phyloP scores from a whole-genome alignment of 805 yeast genomes.

The Yarrowia phangngaensis region DNA sequence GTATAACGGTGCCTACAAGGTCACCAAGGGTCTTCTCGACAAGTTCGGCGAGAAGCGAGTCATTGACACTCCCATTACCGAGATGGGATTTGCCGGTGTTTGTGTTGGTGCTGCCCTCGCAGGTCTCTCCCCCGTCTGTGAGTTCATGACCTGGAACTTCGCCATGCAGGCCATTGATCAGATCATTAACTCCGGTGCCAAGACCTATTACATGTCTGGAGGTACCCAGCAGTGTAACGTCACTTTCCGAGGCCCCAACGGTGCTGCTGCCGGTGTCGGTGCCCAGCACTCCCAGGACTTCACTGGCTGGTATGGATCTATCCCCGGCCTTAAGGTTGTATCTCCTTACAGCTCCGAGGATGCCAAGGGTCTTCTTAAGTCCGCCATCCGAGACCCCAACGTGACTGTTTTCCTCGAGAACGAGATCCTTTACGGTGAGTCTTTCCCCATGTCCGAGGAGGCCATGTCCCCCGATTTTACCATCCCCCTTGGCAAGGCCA shows the following conservation, averaged over 20 bases:
- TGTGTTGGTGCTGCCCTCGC: slow-evolving; percentile 96
- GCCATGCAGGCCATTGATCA: slow-evolving; percentile 99
- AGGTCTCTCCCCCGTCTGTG: slow-evolving; percentile 94
- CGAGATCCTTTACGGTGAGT: slow-evolving; percentile 90
- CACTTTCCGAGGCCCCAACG: slow-evolving; percentile 98
- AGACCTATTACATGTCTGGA: slow-evolving; percentile 98
- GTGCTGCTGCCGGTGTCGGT: slow-evolving; percentile 99
- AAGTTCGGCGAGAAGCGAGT: slow-evolving; percentile 92
- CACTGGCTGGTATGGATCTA: slow-evolving; percentile 96
- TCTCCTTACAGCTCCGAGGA: slow-evolving; percentile 96
- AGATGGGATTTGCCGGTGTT: slow-evolving; percentile 96
- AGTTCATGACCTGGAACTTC: slow-evolving; percentile 98
- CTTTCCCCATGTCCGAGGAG: slow-evolving; percentile 86
- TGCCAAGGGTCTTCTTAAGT: slow-evolving; percentile 90
- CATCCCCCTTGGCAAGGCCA: slow-evolving; percentile 92
- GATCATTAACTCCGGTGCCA: slow-evolving; percentile 96
- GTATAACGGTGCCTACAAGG: slow-evolving; percentile 98
- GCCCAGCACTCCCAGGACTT: slow-evolving; percentile 99
- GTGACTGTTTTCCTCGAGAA: slow-evolving; percentile 95
- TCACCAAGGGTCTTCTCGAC: slow-evolving; percentile 91
- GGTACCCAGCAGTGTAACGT: slow-evolving; percentile 97
- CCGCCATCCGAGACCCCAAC: slow-evolving; percentile 97
- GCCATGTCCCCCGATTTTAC: slow-evolving; percentile 83
- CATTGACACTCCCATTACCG: slow-evolving; percentile 96
- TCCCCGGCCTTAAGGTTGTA: slow-evolving; percentile 95